Percentiles rank a stretch among this genome's conserved stretches.
Evolutionary conservation across 768 basidiomycete genomes (phyloP).

Genomic region (Rhodotorula paludigena): DNA sequence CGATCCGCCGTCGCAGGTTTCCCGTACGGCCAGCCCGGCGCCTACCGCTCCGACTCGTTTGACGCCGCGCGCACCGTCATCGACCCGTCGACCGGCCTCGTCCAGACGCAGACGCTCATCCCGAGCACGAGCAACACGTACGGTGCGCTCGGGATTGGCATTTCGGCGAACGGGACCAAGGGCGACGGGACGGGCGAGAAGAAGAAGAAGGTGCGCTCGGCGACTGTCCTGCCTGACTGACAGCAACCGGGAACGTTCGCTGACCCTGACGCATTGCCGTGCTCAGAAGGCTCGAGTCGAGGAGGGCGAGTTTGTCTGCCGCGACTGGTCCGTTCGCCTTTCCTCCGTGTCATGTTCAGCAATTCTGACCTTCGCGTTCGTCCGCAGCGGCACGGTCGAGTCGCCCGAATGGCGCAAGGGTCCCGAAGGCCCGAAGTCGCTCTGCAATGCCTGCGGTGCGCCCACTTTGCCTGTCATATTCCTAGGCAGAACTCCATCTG

Average conservation of each 20-base stretch:
- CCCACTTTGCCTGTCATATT: too few relatives aligned
- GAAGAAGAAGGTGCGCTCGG: constrained; percentile 37
- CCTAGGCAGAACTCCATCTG: neutral
- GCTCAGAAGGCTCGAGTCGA: constrained; percentile 35
- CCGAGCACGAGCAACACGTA: constrained; percentile 40
- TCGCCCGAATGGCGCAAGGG: constrained; percentile 98
- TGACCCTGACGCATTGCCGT: neutral
- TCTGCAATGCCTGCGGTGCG: constrained; percentile 89
- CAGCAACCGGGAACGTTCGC: neutral
- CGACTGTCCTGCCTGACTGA: too few relatives aligned
- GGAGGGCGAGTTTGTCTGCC: constrained; percentile 43
- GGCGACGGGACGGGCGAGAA: constrained; percentile 35
- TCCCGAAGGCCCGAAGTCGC: constrained; percentile 86
- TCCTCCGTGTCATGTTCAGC: neutral
- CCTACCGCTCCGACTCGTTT: constrained; percentile 23
- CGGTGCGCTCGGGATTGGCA: constrained; percentile 42
- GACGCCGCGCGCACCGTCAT: constrained; percentile 17
- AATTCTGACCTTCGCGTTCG: neutral
- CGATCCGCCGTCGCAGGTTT: neutral
- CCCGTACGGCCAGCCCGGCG: constrained; percentile 19
- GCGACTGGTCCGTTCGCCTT: constrained; percentile 51
- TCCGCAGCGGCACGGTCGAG: constrained; percentile 70
- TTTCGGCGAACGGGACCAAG: constrained; percentile 28
- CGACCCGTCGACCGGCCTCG: constrained; percentile 36
- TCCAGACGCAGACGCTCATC: constrained; percentile 31